phyloP scores from a whole-genome alignment of 2,329 filamentous ascomycete species.

The Chalaropsis ovoidea region DNA sequence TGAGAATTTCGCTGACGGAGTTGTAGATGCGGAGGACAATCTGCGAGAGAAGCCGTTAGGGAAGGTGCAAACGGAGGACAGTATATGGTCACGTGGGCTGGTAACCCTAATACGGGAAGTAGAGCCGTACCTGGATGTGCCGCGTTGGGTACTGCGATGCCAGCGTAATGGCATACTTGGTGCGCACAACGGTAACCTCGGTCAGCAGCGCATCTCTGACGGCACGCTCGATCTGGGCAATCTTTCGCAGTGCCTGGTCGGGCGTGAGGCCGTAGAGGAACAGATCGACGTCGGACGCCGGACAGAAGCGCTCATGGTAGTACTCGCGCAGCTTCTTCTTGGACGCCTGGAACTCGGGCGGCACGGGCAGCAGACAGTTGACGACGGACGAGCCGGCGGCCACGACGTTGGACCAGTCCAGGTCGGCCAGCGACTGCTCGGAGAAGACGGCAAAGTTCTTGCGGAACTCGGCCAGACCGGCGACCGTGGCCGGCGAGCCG shows the following conservation, averaged over 20 bases:
- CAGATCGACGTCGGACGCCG: slow-evolving; percentile 76
- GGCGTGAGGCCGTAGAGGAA: slow-evolving; percentile 74
- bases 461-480: slow-evolving; percentile 58
- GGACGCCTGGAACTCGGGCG: slow-evolving; percentile 48
- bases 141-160: slow-evolving; percentile 73
- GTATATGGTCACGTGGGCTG: no score
- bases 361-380: slow-evolving; percentile 65
- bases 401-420: slow-evolving; percentile 76
- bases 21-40: slow-evolving; percentile 81
- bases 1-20: slow-evolving; percentile 71
- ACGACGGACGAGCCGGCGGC: slow-evolving; percentile 72
- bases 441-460: slow-evolving; percentile 74
- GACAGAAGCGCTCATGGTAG: slow-evolving; percentile 71
- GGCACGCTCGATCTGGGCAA: slow-evolving; percentile 66
- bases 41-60: slow-evolving; percentile 33
- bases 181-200: slow-evolving; percentile 76
- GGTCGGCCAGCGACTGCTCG: slow-evolving; percentile 61
- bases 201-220: slow-evolving; percentile 66
- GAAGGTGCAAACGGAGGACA: background rate
- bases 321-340: slow-evolving; percentile 59
- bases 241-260: slow-evolving; percentile 69
- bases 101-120: no score
- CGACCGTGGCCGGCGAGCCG: slow-evolving; percentile 58
- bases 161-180: slow-evolving; percentile 81
- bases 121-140: slow-evolving; percentile 51